phyloP scores from a whole-genome alignment of 306 rosid species.

The Comarum palustre region DNA sequence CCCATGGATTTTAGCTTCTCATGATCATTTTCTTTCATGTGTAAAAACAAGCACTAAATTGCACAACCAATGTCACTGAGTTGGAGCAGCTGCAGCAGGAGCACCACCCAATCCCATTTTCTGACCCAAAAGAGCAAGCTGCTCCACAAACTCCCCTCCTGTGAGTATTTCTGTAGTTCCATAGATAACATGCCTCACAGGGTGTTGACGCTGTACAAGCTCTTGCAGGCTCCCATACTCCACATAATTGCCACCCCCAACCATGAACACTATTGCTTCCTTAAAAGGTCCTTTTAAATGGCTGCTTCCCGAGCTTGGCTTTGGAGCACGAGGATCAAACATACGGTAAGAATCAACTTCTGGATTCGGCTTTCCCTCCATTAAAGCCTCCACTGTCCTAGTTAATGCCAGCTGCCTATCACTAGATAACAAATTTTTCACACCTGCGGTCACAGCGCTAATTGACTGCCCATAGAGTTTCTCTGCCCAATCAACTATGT shows the following conservation, averaged over 20 bases:
- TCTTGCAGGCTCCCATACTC: conserved; percentile 91
- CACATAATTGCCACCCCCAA: conserved; percentile 93
- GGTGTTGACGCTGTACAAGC: conserved; percentile 72
- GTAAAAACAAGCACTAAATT: conserved; percentile 24
- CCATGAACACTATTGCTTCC: conserved; percentile 92
- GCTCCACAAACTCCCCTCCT: conserved; percentile 86
- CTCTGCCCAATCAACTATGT: conserved; percentile 99
- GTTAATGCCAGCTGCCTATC: conserved; percentile 92
- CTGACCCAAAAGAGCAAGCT: conserved; percentile 75
- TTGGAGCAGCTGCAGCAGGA: conserved; percentile 41
- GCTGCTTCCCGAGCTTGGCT: conserved; percentile 70
- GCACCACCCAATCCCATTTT: conserved; percentile 86
- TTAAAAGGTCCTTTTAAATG: conserved; percentile 91
- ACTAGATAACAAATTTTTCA: conserved; percentile 78
- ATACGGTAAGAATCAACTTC: conserved; percentile 72
- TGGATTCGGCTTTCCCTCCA: conserved; percentile 93
- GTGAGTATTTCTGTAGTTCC: conserved; percentile 94
- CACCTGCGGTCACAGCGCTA: conserved; percentile 94
- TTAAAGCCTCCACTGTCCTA: conserved; percentile 87
- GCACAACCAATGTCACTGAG: conserved; percentile 41
- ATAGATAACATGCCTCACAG: conserved; percentile 74
- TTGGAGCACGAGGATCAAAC: conserved; percentile 91
- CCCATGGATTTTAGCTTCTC: conserved; percentile 23
- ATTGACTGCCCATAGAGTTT: conserved; percentile 90
- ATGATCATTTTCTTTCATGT: conserved; percentile 7